These are phyloP conservation scores for Abrus pulchellus DNA, from an alignment of 306 rosid genomes.

Conservation along the genomic window DNA sequence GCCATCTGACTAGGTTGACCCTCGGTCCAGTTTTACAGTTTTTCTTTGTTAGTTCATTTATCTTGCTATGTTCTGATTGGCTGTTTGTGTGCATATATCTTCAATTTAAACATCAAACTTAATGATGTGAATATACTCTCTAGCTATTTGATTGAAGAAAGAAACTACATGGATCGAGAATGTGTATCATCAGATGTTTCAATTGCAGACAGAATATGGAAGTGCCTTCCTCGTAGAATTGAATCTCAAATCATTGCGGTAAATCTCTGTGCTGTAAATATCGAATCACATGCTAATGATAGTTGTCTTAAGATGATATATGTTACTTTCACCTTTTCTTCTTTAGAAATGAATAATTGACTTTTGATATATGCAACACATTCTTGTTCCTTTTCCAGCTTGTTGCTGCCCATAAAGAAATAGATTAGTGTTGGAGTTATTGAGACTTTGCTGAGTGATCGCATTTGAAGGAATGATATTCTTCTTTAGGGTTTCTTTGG, in stretches of 20 bases:
- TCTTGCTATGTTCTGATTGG: conserved; percentile 22
- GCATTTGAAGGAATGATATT: conserved; percentile 30
- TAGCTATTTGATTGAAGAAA: conserved; percentile 84
- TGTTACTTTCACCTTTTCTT: conserved; percentile 19
- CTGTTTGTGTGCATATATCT: not conserved
- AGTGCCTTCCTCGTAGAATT: conserved; percentile 75
- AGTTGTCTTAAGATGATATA: conserved; percentile 35
- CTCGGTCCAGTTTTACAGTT: not conserved
- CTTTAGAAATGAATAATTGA: conserved; percentile 1
- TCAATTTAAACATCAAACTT: conserved; percentile 38
- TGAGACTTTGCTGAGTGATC: conserved; percentile 1
- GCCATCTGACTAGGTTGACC: conserved; percentile 33
- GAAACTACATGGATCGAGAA: conserved; percentile 66
- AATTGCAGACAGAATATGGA: conserved; percentile 74
- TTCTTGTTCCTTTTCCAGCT: conserved; percentile 9
- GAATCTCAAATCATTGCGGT: conserved; percentile 65
- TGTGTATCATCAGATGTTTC: conserved; percentile 65
- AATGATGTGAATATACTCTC: conserved; percentile 53
- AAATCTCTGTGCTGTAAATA: conserved; percentile 35
- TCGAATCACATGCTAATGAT: conserved; percentile 22
- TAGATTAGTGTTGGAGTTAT: conserved; percentile 31
- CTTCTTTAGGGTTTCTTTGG: conserved; percentile 26
- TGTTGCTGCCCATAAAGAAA: conserved; percentile 14
- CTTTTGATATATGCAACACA: conserved; percentile 20
- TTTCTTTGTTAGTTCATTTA: conserved; percentile 32